Percentiles rank a stretch among this genome's conserved stretches.
Evolutionary conservation across 768 basidiomycete genomes (phyloP).

Genomic region (Boletus patriciae): DNA sequence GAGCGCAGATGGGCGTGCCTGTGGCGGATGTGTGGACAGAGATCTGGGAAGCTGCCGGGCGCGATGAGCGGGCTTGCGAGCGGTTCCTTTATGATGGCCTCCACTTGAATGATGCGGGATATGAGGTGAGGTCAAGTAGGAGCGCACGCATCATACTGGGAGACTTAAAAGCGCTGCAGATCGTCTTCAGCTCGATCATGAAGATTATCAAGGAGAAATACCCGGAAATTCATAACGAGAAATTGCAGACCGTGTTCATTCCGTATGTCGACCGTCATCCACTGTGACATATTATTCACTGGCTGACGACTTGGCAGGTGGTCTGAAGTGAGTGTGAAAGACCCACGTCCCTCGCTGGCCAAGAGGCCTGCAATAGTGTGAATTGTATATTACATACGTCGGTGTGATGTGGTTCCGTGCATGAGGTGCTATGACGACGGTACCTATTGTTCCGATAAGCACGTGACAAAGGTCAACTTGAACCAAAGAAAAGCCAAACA

Average conservation of each 20-base stretch:
- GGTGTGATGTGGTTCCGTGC: not conserved
- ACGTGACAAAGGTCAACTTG: slow-evolving; percentile 52
- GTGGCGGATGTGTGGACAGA: slow-evolving; percentile 74
- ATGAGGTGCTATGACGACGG: slow-evolving; percentile 13
- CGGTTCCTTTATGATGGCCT: slow-evolving; percentile 71
- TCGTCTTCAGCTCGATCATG: slow-evolving; percentile 64
- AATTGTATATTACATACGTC: not conserved
- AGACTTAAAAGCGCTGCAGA: slow-evolving; percentile 38
- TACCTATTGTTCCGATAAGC: slow-evolving; percentile 19
- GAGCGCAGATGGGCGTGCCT: slow-evolving; percentile 50
- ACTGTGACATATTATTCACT: not conserved
- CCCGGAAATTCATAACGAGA: slow-evolving; percentile 70
- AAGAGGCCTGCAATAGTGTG: slow-evolving; percentile 20
- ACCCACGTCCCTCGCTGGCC: slow-evolving; percentile 23
- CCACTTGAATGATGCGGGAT: slow-evolving; percentile 76
- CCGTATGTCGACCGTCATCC: slow-evolving; percentile 45
- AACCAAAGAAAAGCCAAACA: slow-evolving; percentile 48
- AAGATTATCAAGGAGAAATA: slow-evolving; percentile 54
- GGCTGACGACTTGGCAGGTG: slow-evolving; percentile 23
- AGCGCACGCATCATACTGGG: not conserved
- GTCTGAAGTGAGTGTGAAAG: slow-evolving; percentile 19
- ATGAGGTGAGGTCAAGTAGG: slow-evolving; percentile 49
- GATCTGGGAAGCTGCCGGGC: slow-evolving; percentile 73
- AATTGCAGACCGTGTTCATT: slow-evolving; percentile 56
- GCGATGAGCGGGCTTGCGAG: slow-evolving; percentile 51